Conservation (phyloP, 805 yeast genomes). For the Lipomyces yamadae region DNA sequence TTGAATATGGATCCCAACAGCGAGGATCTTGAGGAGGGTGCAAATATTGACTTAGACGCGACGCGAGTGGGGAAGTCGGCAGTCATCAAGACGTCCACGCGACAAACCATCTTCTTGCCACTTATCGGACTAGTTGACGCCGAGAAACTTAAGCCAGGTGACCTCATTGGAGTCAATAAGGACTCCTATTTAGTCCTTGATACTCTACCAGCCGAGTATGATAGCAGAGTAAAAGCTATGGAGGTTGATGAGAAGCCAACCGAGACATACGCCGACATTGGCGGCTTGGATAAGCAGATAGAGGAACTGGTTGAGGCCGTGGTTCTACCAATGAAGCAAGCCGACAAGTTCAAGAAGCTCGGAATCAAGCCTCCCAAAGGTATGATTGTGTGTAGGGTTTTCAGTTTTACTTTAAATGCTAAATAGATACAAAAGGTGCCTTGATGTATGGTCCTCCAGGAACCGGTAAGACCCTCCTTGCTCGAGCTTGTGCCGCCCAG, state of each 20-base stretch:
- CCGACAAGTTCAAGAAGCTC: constrained; percentile 89
- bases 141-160: constrained; percentile 91
- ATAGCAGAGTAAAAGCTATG: constrained; percentile 97
- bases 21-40: constrained; percentile 79
- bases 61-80: constrained; percentile 95
- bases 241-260: constrained; percentile 99
- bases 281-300: constrained; percentile 97
- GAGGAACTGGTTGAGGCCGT: constrained; percentile 98
- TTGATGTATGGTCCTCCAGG: constrained; percentile 99
- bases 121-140: constrained; percentile 95
- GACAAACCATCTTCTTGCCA: constrained; percentile 96
- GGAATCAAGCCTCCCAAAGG: constrained; percentile 99
- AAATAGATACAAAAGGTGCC: constrained; percentile 51
- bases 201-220: constrained; percentile 95
- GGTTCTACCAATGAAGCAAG: constrained; percentile 97
- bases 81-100: constrained; percentile 93
- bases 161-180: constrained; percentile 95
- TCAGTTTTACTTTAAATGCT: neutral
- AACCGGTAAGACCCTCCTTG: constrained; percentile 95
- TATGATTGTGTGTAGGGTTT: neutral
- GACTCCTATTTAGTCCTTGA: constrained; percentile 93
- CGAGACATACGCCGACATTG: constrained; percentile 95
- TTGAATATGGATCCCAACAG: constrained; percentile 88
- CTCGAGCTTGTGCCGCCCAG: constrained; percentile 99
- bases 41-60: constrained; percentile 91